Evolutionary conservation across 805 yeast species (phyloP), one percentile per base, ranked within the genome.

Genomic region (Kuraishia piskuri): DNA sequence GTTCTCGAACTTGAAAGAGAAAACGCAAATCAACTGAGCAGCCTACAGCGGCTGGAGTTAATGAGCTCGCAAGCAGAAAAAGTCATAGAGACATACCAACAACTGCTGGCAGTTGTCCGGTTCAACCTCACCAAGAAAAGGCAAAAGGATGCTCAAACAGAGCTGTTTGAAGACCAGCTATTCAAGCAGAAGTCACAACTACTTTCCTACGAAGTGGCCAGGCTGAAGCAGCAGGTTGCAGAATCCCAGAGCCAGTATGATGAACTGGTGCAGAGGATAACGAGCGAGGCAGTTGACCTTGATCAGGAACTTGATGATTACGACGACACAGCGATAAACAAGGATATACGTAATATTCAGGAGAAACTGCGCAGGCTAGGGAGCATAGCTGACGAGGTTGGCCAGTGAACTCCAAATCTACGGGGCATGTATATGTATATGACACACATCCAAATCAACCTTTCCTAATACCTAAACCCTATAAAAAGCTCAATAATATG

Each of bases 1-100:
- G 49, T 63, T 1, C 55, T 56, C 14, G 49, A 40, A 12, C 53
- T 64, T 12, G 64, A 64, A 52, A 57, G 54, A 8, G 67, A 63
- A 53, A 66, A 66, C 51, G 51, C 63, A 6, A 58, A 59, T 17
- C 50, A 68, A 22, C 37, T 66, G 20, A 53, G 68, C 31, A 64
- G 63, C 44, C 57, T 70, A 5, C 71, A 72, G 37, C 60, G 70
- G 51, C 68, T 70, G 53, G 72, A 69, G 44, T 67, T 56, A 50
- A 14, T 67, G 2, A 53, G 62, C 2, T 54, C 58, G 19, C 63
- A 60, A 24, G 68, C 65, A 61, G 64, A 67, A 36, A 26, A 26
- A 0, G 31, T 66, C 0, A 51, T 71, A 5, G 58, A 57, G 3
- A 64, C 63, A 54, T 66, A 69, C 50, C 56, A 64, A 48, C 63